Percentiles rank a stretch among this genome's conserved stretches.
Evolutionary conservation across 2,329 filamentous ascomycete species (phyloP).

Genomic region (Cyphellophora attinorum): DNA sequence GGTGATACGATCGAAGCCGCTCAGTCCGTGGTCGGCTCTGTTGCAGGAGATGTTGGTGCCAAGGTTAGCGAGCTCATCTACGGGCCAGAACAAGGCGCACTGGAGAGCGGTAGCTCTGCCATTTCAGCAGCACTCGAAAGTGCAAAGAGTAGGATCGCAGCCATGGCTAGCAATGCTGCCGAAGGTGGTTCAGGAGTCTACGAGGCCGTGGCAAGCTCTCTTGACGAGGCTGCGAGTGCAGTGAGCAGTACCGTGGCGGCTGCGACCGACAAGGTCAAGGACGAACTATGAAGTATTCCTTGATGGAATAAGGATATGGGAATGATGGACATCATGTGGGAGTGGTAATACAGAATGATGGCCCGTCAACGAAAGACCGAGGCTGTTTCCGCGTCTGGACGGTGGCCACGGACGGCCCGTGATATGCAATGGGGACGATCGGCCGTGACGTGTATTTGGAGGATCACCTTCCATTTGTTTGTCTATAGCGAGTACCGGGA

Average conservation of each 20-base stretch:
- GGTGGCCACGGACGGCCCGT: too few species aligned
- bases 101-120: conserved; percentile 24
- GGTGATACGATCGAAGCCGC: conserved; percentile 29
- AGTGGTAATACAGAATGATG: too few species aligned
- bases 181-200: conserved; percentile 23
- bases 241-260: conserved; percentile 30
- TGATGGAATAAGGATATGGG: too few species aligned
- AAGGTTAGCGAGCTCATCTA: conserved; percentile 37
- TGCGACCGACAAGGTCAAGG: conserved; percentile 38
- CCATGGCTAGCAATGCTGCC: conserved; percentile 21
- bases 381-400: too few species aligned
- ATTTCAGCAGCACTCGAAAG: conserved; percentile 25
- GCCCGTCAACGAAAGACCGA: too few species aligned
- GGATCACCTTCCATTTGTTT: too few species aligned
- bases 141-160: conserved; percentile 24
- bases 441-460: too few species aligned
- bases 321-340: too few species aligned
- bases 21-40: conserved; percentile 18
- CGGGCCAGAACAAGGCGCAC: conserved; percentile 32
- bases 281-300: conserved; percentile 39
- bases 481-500: too few species aligned
- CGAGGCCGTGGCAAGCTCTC: conserved; percentile 29
- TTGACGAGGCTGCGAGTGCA: conserved; percentile 38
- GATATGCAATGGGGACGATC: too few species aligned
- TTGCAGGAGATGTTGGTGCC: conserved; percentile 10